Evolutionary conservation across 2,329 filamentous ascomycete species (phyloP), one percentile per base, ranked within the genome.

Genomic region (Paracamarosporium sp.): DNA sequence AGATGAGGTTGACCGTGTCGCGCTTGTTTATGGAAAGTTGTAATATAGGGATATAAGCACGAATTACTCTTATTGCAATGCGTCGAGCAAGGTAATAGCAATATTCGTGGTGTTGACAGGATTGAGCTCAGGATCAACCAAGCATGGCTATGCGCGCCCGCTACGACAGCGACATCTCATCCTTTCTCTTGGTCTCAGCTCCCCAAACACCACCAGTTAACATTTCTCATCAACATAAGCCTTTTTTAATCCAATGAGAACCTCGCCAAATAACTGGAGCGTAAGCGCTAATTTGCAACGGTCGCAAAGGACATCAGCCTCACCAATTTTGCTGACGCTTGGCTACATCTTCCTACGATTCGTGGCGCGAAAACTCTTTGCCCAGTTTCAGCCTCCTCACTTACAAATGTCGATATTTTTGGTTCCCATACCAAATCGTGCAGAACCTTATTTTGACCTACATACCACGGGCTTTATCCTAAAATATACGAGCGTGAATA

Each of bases 1-100:
- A 0, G 82, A 85, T 56, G 84, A 86, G 72, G 65, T 88, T 43
- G 85, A 87, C 68, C 80, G 82, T 68, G 65, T 87, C 35, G 84
- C 73, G 0, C 69, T 79, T 40, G 56, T 73, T 5, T 73, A 63
- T 56, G 60, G 56, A n/a, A 68, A 64, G 51, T 47, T 50, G n/a
- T 67, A 31, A 15, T n/a, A n/a, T n/a, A n/a, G n/a, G n/a, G n/a
- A n/a, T n/a, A n/a, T n/a, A n/a, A n/a, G 30, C 1, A 13, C 13
- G 3, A 13, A 1, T 1, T 9, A 31, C 8, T 11, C 30, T 31
- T 11, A 31, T 31, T 31, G 9, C 9, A 31, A 13, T 11, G 3
- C 13, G 30, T 31, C 13, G 13, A 31, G 1, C 2, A 11, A 31
- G 30, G 9, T 31, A 31, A 31, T 31, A 2, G 30, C 13, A 11